phyloP scores from a whole-genome alignment of 371 early-diverging fungal genomes.

The Pancytospora epiphaga region DNA sequence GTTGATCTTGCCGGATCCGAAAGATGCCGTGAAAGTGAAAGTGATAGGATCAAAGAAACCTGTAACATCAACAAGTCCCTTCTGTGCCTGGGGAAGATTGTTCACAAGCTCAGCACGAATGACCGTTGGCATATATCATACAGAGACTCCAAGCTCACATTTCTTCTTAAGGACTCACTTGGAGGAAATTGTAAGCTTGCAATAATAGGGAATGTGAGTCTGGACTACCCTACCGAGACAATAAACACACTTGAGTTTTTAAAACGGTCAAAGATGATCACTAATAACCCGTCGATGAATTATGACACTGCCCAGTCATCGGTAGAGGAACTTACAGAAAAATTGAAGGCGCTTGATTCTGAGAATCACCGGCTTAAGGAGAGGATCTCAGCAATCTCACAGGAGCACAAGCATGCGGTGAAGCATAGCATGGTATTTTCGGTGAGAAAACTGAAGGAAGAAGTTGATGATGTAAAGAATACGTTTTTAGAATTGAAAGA shows the following conservation, averaged over 20 bases:
- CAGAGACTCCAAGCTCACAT: conserved; percentile 68
- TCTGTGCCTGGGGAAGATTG: conserved; percentile 66
- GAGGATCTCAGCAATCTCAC: conserved; percentile 1
- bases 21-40: conserved; percentile 62
- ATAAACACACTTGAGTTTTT: conserved; percentile 56
- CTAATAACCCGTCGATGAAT: conserved; percentile 46
- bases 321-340: conserved; percentile 45
- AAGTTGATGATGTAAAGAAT: not conserved
- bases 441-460: not conserved
- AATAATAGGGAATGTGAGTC: conserved; percentile 63
- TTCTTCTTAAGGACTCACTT: conserved; percentile 64
- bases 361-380: conserved; percentile 54
- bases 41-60: conserved; percentile 63
- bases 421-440: not conserved
- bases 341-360: conserved; percentile 38
- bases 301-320: conserved; percentile 34
- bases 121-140: conserved; percentile 65
- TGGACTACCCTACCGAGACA: conserved; percentile 48
- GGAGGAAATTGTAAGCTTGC: conserved; percentile 67
- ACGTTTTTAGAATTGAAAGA: not conserved
- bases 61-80: conserved; percentile 66
- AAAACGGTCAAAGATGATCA: conserved; percentile 53
- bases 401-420: not conserved
- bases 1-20: conserved; percentile 71
- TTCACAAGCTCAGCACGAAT: conserved; percentile 64